phyloP scores from a whole-genome alignment of 2,329 filamentous ascomycete species.

The Colletotrichum karsti region DNA sequence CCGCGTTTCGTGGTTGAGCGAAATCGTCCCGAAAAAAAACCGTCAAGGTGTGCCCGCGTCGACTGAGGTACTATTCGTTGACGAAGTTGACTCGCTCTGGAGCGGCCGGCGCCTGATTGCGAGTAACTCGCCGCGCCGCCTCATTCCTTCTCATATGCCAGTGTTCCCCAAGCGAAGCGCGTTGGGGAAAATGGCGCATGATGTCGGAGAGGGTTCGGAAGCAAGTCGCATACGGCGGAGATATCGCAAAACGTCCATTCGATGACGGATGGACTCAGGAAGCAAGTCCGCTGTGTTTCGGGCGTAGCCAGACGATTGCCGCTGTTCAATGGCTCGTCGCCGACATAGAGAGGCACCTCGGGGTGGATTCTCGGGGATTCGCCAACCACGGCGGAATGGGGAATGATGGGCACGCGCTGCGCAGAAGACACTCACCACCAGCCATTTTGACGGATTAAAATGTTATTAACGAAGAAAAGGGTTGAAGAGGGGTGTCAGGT shows the following conservation, averaged over 20 bases:
- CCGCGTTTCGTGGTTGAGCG: not conserved
- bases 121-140: not conserved
- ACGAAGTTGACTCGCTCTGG: not conserved
- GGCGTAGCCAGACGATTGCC: not conserved
- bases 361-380: conserved; percentile 2
- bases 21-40: not conserved
- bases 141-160: conserved; percentile 5
- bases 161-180: conserved; percentile 12
- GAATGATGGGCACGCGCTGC: not conserved
- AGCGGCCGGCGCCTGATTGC: not conserved
- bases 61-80: not conserved
- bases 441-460: conserved; percentile 46
- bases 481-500: conserved; percentile 35
- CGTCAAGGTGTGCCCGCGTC: not conserved
- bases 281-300: not conserved
- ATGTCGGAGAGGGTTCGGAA: not conserved
- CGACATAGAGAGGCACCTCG: not conserved
- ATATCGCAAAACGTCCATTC: not conserved
- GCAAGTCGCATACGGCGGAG: not conserved
- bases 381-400: conserved; percentile 10
- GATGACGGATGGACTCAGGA: not conserved
- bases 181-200: conserved; percentile 43
- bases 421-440: conserved; percentile 49
- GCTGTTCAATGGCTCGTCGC: conserved; percentile 22
- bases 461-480: conserved; percentile 20